Evolutionary conservation across 2,329 filamentous ascomycete genomes (phyloP), one percentile per base, ranked within the genome.

Genomic region (Fusarium coffeatum): DNA sequence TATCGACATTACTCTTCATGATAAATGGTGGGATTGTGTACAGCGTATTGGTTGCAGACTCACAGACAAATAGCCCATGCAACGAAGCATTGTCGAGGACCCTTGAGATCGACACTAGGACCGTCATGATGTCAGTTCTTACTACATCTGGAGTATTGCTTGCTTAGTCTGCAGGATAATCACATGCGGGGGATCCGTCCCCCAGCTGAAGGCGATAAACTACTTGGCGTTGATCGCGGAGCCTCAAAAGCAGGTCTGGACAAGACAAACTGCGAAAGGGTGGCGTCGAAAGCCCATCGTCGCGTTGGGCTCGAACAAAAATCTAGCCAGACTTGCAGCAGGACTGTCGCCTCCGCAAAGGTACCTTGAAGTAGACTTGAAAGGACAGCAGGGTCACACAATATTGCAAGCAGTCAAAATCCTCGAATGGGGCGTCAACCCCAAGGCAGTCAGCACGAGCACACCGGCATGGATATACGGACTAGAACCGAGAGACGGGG

Each of bases 101-200:
- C 53, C 58, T 59, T 34, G 12, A 23, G 64, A 70, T 71, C 67
- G 58, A 59, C 67, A 64, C 54, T 71, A 55, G 37, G 41, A 43
- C 58, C 27, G 40, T 64, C 46, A 63, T 71, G 66, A 64, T 67
- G 57, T 59, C 67, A 64, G 55, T 57, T 71, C 49, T 71, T 64
- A 68, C 67, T 54, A 41, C 28, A 64, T 71, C 63, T 69, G 53
- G 67, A 68, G 34, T 28, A 40, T 32, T 60, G 45, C 27, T 41
- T 49, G 48, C 43, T 46, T 55, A 66, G 43, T 41, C 43, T 68
- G 58, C 67, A 59, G 63, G 45, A 64, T 45, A 50, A 67, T 68
- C 58, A 71, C 45, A 63, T 64, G 66, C 46, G 56, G 59, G 49
- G 50, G 49, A 46, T 54, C 25, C 20, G 15, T 43, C 22, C 58